Evolutionary conservation across 1,284 basidiomycete genomes (phyloP), one percentile per base, ranked within the genome.

Genomic region (Tylopilus sp.): DNA sequence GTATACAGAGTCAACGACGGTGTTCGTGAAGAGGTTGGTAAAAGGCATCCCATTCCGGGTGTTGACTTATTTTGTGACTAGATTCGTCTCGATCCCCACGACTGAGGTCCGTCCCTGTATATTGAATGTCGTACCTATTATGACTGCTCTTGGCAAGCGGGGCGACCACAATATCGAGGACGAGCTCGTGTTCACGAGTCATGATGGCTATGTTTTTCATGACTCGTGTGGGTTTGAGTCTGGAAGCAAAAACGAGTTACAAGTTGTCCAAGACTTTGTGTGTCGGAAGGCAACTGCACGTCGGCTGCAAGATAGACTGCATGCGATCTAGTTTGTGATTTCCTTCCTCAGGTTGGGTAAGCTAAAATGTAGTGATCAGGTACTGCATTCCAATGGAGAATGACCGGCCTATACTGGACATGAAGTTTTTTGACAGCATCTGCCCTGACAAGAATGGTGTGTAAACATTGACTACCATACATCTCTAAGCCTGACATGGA

Each of bases 311-410:
- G 29, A 51, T 33, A 41, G 49, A n/a, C 9, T 51, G 9, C 49
- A 50, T 29, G 34, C 34, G 4, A 38, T 51, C 15, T 51, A 47
- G 49, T 48, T n/a, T 12, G 47, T 46, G n/a, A 3, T 26, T 13
- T 29, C 18, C 4, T 19, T 30, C 2, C 3, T 15, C 8, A 5
- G 12, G 15, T 11, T 38, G 11, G 38, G 36, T 16, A n/a, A 21
- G 5, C 30, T 33, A n/a, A 23, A 30, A 19, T 19, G 16, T 12
- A 1, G 6, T 9, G 7, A 18, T 6, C 2, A 50, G 49, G 46
- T 41, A 50, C 23, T 50, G 49, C 23, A 31, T 50, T 16, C 48
- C 39, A 2, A 50, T 49, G 45, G 39, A 49, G 6, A 50, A 41
- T 30, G 4, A 19, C 41, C 29, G 46, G 4, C 46, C 49, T 7